Conservation (phyloP, 257 asterid species). For the Solanum chiquidenum region DNA sequence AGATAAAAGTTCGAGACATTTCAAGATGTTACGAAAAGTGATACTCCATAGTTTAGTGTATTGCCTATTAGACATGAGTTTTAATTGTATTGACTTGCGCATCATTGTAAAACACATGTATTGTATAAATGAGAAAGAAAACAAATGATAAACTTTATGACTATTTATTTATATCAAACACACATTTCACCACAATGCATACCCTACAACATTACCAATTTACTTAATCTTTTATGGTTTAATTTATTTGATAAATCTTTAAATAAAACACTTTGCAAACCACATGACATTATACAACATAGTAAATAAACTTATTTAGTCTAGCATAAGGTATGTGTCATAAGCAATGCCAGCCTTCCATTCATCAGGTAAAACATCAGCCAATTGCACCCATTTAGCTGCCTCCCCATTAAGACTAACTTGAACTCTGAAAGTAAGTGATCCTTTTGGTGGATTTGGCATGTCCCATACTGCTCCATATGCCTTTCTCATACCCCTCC, state of each 20-base stretch:
- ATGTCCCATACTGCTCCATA: conserved; percentile 60
- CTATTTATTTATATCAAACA: not conserved
- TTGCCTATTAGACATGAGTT: not conserved
- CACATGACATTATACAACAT: not conserved
- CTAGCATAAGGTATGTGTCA: conserved; percentile 46
- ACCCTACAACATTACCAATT: not conserved
- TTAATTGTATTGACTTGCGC: not conserved
- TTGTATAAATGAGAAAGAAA: not conserved
- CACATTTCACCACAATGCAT: not conserved
- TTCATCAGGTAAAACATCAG: conserved; percentile 28
- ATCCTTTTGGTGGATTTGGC: conserved; percentile 43
- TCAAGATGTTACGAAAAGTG: too few relatives aligned
- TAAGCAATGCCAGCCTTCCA: conserved; percentile 66
- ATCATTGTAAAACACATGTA: not conserved
- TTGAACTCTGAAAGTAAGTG: conserved; percentile 35
- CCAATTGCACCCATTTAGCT: conserved; percentile 34
- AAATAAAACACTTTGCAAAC: not conserved
- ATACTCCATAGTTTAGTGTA: not conserved
- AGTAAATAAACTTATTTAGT: not conserved
- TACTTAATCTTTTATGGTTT: not conserved
- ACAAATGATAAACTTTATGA: not conserved
- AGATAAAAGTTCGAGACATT: too few relatives aligned
- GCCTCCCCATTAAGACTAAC: conserved; percentile 10
- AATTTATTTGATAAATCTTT: not conserved
- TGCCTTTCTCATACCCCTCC: conserved; percentile 59